These are phyloP conservation scores for Sideroxylon spinosum DNA, from an alignment of 179 eudicot genomes.

Conservation along the genomic window DNA sequence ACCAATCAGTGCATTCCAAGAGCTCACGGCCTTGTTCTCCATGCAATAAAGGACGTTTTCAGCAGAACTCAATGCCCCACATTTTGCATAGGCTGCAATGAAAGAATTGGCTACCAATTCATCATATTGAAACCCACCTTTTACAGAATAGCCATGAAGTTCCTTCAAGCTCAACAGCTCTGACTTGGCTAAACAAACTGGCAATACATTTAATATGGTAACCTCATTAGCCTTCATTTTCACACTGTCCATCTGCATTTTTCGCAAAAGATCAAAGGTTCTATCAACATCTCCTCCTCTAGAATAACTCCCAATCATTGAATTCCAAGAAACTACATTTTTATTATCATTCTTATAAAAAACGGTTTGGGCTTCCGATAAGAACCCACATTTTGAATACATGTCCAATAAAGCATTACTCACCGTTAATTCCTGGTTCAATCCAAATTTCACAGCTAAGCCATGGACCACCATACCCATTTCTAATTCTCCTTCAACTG, in stretches of 20 bases:
- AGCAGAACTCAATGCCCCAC: conserved; percentile 40
- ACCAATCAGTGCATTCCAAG: conserved; percentile 65
- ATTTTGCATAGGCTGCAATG: conserved; percentile 60
- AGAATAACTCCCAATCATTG: conserved; percentile 47
- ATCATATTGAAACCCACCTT: conserved; percentile 37
- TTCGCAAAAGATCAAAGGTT: conserved; percentile 36
- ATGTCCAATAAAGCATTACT: conserved; percentile 63
- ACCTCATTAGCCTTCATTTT: conserved; percentile 36
- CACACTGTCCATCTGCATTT: conserved; percentile 33
- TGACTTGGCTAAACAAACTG: conserved; percentile 35
- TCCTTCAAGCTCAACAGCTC: conserved; percentile 47
- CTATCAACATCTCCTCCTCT: conserved; percentile 29
- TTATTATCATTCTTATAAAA: conserved; percentile 41
- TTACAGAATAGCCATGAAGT: conserved; percentile 55
- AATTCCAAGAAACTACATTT: conserved; percentile 77
- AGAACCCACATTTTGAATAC: conserved; percentile 63
- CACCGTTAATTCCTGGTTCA: conserved; percentile 40
- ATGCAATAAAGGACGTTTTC: conserved; percentile 32
- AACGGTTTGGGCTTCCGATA: conserved; percentile 37
- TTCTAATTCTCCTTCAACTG: conserved; percentile 34
- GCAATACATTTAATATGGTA: conserved; percentile 51
- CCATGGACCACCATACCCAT: conserved; percentile 54
- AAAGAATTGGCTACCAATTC: conserved; percentile 51
- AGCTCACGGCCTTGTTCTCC: conserved; percentile 40
- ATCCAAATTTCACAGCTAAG: conserved; percentile 51